Base-by-base conservation (phyloP, 495 filamentous ascomycete species). In the Pyrenopolyporus hunteri region DNA sequence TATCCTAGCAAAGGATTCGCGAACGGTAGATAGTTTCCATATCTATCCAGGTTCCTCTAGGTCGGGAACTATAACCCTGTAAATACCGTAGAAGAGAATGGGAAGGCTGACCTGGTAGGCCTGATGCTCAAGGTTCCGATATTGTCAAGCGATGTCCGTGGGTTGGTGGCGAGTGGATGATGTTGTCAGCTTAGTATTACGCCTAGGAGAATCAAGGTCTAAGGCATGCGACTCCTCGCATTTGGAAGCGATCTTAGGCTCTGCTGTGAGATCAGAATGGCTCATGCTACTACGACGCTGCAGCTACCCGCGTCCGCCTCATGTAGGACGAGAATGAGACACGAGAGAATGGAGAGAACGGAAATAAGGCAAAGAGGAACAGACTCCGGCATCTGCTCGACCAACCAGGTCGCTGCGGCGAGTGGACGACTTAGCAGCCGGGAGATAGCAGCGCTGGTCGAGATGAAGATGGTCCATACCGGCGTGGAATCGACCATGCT, bases 261-360 rank as follows among this genome's bases (percentile, higher is more conserved):
- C 39, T 23, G 8, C 25, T 59, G 50, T 53, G 51, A 66, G 63
- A 66, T 59, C 50, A 48, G 52, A 60, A 57, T 8, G 32, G 44
- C n/a, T n/a, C n/a, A n/a, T n/a, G 32, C 35, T 8, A 37, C 48
- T 57, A 37, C 51, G 46, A 54, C 63, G 33, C 51, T 48, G 52
- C 51, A 60, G 47, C 26, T 57, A 56, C 19, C 46, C 45, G 46
- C 42, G 47, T 42, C 62, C 50, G 62, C 50, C 37, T 55, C 62
- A 31, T 46, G 56, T 53, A 51, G 29, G 56, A 43, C 50, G 28
- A 59, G 28, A 37, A 22, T 54, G 50, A 47, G 13, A 47, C 43
- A 43, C 14, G 23, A 31, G 26, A 43, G 28, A 46, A 40, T 13
- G 43, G 29, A 17, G 23, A 33, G 6, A 26, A 49, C 36, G 29